These are phyloP conservation scores for Phytophthora sp. DNA, from an alignment of 352 stramenopile genomes.

Conservation along the genomic window DNA sequence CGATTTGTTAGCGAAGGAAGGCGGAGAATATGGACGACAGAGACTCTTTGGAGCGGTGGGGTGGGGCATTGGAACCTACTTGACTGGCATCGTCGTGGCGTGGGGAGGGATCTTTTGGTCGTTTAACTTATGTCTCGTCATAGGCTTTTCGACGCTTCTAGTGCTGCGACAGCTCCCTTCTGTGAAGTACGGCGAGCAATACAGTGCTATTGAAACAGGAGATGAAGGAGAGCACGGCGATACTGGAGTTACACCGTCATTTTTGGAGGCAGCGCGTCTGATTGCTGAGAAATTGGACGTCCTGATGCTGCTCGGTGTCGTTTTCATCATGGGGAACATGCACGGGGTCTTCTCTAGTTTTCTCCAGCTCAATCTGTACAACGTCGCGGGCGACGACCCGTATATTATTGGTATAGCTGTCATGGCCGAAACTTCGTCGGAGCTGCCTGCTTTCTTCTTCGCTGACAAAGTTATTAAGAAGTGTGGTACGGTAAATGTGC, in stretches of 20 bases:
- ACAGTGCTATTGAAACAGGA: slow-evolving; percentile 11
- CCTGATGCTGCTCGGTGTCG: slow-evolving; percentile 61
- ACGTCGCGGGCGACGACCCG: slow-evolving; percentile 66
- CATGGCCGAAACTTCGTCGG: slow-evolving; percentile 74
- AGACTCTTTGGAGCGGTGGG: slow-evolving; percentile 73
- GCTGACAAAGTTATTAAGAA: slow-evolving; percentile 70
- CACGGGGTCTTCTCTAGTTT: slow-evolving; percentile 76
- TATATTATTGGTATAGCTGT: slow-evolving; percentile 79
- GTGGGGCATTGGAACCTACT: slow-evolving; percentile 62
- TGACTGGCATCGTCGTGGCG: slow-evolving; percentile 60
- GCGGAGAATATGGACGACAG: slow-evolving; percentile 79
- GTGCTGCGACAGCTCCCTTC: slow-evolving; percentile 58
- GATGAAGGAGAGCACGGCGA: background rate
- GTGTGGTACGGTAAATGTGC: slow-evolving; percentile 68
- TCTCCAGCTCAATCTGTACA: slow-evolving; percentile 81
- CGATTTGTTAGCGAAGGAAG: slow-evolving; percentile 58
- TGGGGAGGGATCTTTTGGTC: slow-evolving; percentile 62
- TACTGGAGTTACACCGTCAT: slow-evolving; percentile 35
- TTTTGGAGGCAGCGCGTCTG: slow-evolving; percentile 38
- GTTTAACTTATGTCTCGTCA: slow-evolving; percentile 64
- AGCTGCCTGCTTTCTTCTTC: slow-evolving; percentile 83
- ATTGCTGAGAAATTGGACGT: slow-evolving; percentile 58
- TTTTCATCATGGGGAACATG: slow-evolving; percentile 83
- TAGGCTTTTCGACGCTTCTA: slow-evolving; percentile 54
- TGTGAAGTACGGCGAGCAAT: slow-evolving; percentile 40